Conservation (phyloP, 164 flowering plant genomes). For the Magnolia kwangsiensis region DNA sequence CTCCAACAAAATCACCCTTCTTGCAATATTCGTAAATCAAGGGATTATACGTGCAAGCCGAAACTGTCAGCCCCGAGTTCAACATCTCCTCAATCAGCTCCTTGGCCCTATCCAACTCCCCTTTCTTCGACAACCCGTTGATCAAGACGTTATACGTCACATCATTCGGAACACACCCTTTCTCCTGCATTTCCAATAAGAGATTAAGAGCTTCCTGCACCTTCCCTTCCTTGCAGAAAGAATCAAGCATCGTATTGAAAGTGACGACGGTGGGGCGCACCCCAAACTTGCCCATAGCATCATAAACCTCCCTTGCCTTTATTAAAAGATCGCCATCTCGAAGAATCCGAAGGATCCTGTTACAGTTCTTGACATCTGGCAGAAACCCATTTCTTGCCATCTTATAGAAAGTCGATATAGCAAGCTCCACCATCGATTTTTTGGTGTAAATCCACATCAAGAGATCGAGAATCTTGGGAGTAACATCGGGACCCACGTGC, state of each 20-base stretch:
- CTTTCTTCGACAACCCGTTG: slow-evolving; percentile 51
- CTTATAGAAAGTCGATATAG: slow-evolving; percentile 45
- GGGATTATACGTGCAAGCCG: slow-evolving; percentile 53
- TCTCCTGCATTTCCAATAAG: slow-evolving; percentile 49
- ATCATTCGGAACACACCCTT: slow-evolving; percentile 44
- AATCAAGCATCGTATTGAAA: slow-evolving; percentile 60
- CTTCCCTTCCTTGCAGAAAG: slow-evolving; percentile 50
- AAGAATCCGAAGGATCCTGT: slow-evolving; percentile 54
- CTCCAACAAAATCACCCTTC: slow-evolving; percentile 47
- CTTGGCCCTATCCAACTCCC: slow-evolving; percentile 45
- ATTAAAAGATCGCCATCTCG: slow-evolving; percentile 33
- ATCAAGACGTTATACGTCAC: slow-evolving; percentile 64
- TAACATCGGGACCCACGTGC: slow-evolving; percentile 17
- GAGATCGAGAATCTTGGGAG: slow-evolving; percentile 41
- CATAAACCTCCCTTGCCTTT: slow-evolving; percentile 45
- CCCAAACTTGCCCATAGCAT: slow-evolving; percentile 42
- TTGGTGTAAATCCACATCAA: slow-evolving; percentile 46
- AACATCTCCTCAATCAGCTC: slow-evolving; percentile 47
- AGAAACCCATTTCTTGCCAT: slow-evolving; percentile 48
- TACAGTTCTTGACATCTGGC: slow-evolving; percentile 67
- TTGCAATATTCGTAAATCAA: slow-evolving; percentile 52
- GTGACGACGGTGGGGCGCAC: slow-evolving; percentile 53
- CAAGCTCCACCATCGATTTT: slow-evolving; percentile 40
- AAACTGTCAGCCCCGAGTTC: slow-evolving; percentile 38
- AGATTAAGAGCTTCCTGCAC: slow-evolving; percentile 36